Percentiles rank a stretch among this genome's conserved stretches.
These are phyloP conservation scores for Candida xiaguanensis DNA, from an alignment of 805 yeast genomes.

Conservation along the genomic window DNA sequence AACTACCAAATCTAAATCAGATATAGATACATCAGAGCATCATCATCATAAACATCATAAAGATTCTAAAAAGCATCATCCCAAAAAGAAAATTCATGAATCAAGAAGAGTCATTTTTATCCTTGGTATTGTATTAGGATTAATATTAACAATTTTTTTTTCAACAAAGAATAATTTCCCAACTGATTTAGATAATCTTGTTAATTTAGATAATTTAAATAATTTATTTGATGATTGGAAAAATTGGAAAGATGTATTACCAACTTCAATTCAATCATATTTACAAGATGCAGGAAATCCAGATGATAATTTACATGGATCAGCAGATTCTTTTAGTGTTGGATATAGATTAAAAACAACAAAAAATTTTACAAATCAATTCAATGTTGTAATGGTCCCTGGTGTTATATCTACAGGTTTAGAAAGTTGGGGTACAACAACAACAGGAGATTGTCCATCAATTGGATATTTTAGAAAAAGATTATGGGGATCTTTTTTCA, in stretches of 20 bases:
- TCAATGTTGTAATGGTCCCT: constrained; percentile 89
- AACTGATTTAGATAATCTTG: constrained; percentile 44
- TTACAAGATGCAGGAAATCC: constrained; percentile 52
- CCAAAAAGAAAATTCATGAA: constrained; percentile 31
- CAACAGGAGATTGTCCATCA: constrained; percentile 73
- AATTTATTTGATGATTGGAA: constrained; percentile 58
- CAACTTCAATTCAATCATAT: constrained; percentile 57
- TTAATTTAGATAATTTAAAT: constrained; percentile 45
- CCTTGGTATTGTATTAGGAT: constrained; percentile 72
- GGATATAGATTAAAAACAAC: constrained; percentile 60
- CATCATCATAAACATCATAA: constrained; percentile 5
- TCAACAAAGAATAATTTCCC: constrained; percentile 34
- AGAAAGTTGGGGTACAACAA: constrained; percentile 88
- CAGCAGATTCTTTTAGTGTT: constrained; percentile 83
- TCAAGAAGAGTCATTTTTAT: constrained; percentile 60
- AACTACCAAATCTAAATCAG: neutral
- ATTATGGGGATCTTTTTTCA: constrained; percentile 95
- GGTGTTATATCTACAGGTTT: constrained; percentile 95
- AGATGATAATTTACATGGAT: constrained; percentile 39
- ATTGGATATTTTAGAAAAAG: constrained; percentile 84
- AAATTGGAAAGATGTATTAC: constrained; percentile 60
- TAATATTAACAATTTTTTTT: constrained; percentile 59
- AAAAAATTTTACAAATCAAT: constrained; percentile 50
- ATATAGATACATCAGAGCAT: constrained; percentile 1
- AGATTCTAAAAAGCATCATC: neutral